A percentile compares a stretch with the other conserved stretches of the same genome.
Conservation (phyloP, 73 alveolate genomes). For the Paramecium bursaria region DNA sequence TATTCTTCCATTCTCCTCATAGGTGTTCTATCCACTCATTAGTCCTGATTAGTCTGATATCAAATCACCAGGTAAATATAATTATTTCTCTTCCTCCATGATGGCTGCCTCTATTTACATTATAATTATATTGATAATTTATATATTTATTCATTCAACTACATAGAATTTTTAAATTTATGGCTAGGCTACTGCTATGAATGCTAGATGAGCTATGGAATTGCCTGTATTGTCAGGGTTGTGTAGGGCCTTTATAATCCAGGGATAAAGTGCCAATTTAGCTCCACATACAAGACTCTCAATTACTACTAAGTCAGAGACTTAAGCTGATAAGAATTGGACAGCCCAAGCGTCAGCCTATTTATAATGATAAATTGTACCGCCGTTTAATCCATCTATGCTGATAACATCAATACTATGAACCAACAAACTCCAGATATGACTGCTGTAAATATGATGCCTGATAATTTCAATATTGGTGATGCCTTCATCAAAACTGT, state of each 20-base stretch:
- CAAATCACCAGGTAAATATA: slow-evolving; percentile 65
- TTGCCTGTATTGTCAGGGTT: neutral
- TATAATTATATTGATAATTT: no score
- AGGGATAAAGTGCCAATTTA: neutral
- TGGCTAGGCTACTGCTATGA: neutral
- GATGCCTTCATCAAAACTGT: slow-evolving; percentile 21
- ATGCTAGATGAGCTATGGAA: neutral
- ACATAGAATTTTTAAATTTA: neutral
- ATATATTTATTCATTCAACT: no score
- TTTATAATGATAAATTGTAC: neutral
- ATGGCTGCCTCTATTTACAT: no score
- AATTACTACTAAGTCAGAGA: neutral
- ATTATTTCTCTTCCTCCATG: neutral
- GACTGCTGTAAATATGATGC: neutral
- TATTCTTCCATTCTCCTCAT: slow-evolving; percentile 70
- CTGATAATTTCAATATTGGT: slow-evolving; percentile 5
- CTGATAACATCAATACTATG: slow-evolving; percentile 17
- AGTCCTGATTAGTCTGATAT: slow-evolving; percentile 62
- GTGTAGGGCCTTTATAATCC: neutral
- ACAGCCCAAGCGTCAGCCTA: slow-evolving; percentile 15
- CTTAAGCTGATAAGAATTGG: slow-evolving; percentile 2
- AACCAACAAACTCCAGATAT: slow-evolving; percentile 18
- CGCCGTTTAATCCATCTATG: neutral
- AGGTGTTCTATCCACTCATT: slow-evolving; percentile 74
- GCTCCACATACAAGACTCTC: neutral